A percentile compares a stretch with the other conserved stretches of the same genome.
phyloP scores from a whole-genome alignment of 306 rosid species.

The Medicago truncatula region DNA sequence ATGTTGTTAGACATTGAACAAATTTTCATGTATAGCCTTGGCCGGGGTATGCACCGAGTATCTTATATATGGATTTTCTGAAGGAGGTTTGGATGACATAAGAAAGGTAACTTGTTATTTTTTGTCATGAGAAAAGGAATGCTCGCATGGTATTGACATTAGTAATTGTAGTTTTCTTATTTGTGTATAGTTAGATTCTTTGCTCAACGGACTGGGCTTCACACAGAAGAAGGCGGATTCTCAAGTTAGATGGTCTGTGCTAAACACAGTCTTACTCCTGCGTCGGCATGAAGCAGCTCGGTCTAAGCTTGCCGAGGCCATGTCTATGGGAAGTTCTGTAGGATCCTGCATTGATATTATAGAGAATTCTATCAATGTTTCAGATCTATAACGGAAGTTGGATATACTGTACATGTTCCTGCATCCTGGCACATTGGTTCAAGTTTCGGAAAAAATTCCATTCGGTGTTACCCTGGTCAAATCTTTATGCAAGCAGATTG shows the following conservation, averaged over 20 bases:
- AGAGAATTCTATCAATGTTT: constrained; percentile 61
- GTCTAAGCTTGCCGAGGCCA: constrained; percentile 78
- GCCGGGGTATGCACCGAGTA: constrained; percentile 94
- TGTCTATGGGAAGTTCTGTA: constrained; percentile 71
- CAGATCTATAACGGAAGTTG: constrained; percentile 49
- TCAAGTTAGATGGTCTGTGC: constrained; percentile 92
- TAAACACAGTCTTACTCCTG: constrained; percentile 68
- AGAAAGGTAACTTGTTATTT: constrained; percentile 59
- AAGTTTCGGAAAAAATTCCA: constrained; percentile 5
- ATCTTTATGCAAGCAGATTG: constrained; percentile 28
- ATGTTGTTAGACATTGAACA: constrained; percentile 72
- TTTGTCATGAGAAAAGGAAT: constrained; percentile 15
- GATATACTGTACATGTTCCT: not conserved
- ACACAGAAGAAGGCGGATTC: constrained; percentile 94
- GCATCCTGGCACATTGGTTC: not conserved
- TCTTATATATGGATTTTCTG: constrained; percentile 80
- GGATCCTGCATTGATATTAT: constrained; percentile 79
- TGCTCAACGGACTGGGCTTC: constrained; percentile 75
- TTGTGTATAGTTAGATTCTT: constrained; percentile 63
- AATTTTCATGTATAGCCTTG: constrained; percentile 87
- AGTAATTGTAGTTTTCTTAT: constrained; percentile 34
- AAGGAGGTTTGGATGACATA: constrained; percentile 95
- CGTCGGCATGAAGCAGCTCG: constrained; percentile 82
- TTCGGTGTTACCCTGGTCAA: constrained; percentile 7
- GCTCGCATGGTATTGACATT: constrained; percentile 9